Conservation (phyloP, 305 asterid genomes). For the Solanum hybrid region DNA sequence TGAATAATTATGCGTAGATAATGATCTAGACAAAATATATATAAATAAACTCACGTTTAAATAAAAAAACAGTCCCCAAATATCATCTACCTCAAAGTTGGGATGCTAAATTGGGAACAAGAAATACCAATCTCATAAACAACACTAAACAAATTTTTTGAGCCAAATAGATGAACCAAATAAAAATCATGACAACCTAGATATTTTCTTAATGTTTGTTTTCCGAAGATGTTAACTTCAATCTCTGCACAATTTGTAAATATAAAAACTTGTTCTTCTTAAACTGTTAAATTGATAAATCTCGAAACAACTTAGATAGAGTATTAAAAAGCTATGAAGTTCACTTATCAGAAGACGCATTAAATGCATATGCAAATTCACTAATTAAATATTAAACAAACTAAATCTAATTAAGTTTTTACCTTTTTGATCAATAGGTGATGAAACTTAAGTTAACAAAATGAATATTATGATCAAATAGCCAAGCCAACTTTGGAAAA, state of each 20-base stretch:
- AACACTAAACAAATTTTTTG: background rate
- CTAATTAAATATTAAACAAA: background rate
- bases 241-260: background rate
- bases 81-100: background rate
- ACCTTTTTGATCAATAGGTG: background rate
- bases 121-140: background rate
- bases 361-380: background rate
- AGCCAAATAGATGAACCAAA: background rate
- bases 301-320: background rate
- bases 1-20: background rate
- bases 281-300: background rate
- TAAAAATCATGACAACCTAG: background rate
- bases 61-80: background rate
- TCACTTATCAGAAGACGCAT: background rate
- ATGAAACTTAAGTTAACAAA: too few species aligned
- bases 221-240: background rate
- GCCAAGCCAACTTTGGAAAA: background rate
- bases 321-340: background rate
- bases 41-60: background rate
- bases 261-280: background rate
- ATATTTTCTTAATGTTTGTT: background rate
- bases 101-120: background rate
- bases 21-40: background rate
- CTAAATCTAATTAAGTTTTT: background rate
- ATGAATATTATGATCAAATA: background rate